phyloP scores from a whole-genome alignment of 208 protist genomes.

The Leptomonas pyrrhocoris region DNA sequence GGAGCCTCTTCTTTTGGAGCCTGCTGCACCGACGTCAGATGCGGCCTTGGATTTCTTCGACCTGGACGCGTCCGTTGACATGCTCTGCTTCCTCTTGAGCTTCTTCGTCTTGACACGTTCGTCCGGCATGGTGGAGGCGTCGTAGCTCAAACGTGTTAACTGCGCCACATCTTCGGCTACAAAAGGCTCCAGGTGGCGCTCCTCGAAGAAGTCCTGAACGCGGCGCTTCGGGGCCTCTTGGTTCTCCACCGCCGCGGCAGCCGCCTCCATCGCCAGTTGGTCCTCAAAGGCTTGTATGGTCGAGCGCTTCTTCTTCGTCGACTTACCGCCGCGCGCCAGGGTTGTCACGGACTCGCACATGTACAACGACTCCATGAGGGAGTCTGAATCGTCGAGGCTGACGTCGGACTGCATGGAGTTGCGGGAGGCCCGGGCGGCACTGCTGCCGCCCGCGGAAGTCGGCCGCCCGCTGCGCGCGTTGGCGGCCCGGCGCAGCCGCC shows the following conservation, averaged over 20 bases:
- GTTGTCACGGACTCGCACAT: constrained; percentile 12
- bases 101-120: not conserved
- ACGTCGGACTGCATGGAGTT: constrained; percentile 13
- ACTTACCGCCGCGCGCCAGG: not conserved
- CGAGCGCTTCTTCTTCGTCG: constrained; percentile 5
- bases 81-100: not conserved
- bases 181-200: constrained; percentile 66
- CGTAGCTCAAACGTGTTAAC: constrained; percentile 3
- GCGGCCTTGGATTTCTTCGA: not conserved
- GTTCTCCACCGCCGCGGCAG: constrained; percentile 21
- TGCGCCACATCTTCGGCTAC: constrained; percentile 26
- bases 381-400: constrained; percentile 28
- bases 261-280: constrained; percentile 13
- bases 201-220: constrained; percentile 71
- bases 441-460: not conserved
- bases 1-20: not conserved
- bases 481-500: constrained; percentile 12
- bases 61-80: not conserved
- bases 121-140: not conserved
- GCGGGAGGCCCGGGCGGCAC: not conserved
- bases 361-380: constrained; percentile 5
- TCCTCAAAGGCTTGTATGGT: constrained; percentile 8
- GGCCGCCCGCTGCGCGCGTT: constrained; percentile 8
- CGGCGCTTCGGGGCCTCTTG: constrained; percentile 23
- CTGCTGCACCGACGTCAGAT: not conserved